Conservation (phyloP, 1,139 yeast species). For the Zygoascus meyerae region DNA sequence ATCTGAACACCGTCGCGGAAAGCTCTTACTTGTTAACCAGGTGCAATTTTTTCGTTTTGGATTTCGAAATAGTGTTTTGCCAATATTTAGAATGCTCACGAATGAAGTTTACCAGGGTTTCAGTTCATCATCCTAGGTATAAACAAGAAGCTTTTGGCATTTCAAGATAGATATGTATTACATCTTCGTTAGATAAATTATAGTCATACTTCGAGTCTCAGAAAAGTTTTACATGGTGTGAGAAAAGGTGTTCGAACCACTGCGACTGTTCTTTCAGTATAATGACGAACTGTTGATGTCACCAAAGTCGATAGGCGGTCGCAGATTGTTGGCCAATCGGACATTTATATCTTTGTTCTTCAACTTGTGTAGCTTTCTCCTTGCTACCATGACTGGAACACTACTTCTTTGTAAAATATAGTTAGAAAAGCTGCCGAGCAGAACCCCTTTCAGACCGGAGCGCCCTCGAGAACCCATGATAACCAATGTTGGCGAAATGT, state of each 20-base stretch:
- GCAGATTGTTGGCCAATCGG: constrained; percentile 39
- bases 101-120: no score
- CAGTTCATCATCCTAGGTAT: no score
- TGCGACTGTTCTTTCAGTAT: neutral
- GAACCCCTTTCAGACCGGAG: constrained; percentile 67
- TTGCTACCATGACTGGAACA: constrained; percentile 88
- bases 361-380: constrained; percentile 73
- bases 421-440: constrained; percentile 69
- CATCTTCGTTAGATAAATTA: neutral
- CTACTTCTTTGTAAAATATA: constrained; percentile 70
- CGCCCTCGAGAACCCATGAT: constrained; percentile 79
- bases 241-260: no score
- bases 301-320: constrained; percentile 20
- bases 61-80: no score
- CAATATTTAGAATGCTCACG: no score
- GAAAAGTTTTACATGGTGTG: no score
- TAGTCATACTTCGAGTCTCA: neutral
- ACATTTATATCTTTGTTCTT: constrained; percentile 45
- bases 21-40: no score
- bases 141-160: neutral
- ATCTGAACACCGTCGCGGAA: no score
- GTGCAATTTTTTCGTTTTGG: no score
- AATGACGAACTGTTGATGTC: neutral
- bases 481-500: constrained; percentile 75
- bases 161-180: neutral